These are phyloP conservation scores for Neonothopanus nambi DNA, from an alignment of 1,284 basidiomycete species.

Conservation along the genomic window DNA sequence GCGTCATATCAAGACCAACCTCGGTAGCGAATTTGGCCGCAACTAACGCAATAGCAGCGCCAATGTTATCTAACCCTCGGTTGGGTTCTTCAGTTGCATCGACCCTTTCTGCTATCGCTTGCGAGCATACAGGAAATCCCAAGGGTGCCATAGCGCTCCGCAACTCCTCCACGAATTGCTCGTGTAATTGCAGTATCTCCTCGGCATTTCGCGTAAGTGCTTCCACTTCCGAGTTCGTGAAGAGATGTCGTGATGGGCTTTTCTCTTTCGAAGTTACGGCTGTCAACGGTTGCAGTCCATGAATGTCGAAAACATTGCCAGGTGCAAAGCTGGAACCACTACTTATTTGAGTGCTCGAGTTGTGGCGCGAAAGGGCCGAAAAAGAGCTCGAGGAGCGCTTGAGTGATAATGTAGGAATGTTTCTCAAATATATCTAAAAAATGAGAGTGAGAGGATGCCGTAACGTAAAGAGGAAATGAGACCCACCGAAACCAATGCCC, in stretches of 20 bases:
- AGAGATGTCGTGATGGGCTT: constrained; percentile 41
- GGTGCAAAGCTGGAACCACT: neutral
- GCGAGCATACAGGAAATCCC: constrained; percentile 39
- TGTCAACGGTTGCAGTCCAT: constrained; percentile 25
- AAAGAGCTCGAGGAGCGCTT: constrained; percentile 38
- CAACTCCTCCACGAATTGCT: constrained; percentile 65
- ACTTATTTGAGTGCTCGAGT: constrained; percentile 35
- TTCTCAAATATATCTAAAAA: constrained; percentile 44
- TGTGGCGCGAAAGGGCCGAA: constrained; percentile 40
- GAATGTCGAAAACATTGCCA: constrained; percentile 22
- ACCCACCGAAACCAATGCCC: constrained; percentile 71
- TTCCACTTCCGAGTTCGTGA: constrained; percentile 56
- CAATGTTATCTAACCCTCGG: constrained; percentile 34
- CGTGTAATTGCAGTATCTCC: constrained; percentile 75
- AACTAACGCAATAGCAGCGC: constrained; percentile 54
- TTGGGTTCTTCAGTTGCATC: constrained; percentile 14
- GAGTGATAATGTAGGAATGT: constrained; percentile 33
- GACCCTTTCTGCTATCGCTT: constrained; percentile 24
- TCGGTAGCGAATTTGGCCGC: constrained; percentile 67
- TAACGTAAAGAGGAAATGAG: constrained; percentile 1
- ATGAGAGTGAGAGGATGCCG: constrained; percentile 8
- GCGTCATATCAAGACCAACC: constrained; percentile 40
- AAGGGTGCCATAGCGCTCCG: constrained; percentile 54
- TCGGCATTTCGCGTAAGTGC: constrained; percentile 71
- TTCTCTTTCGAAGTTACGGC: constrained; percentile 34